These are phyloP conservation scores for Tolypocladium capitatum DNA, from an alignment of 2,329 filamentous ascomycete species.

Conservation along the genomic window DNA sequence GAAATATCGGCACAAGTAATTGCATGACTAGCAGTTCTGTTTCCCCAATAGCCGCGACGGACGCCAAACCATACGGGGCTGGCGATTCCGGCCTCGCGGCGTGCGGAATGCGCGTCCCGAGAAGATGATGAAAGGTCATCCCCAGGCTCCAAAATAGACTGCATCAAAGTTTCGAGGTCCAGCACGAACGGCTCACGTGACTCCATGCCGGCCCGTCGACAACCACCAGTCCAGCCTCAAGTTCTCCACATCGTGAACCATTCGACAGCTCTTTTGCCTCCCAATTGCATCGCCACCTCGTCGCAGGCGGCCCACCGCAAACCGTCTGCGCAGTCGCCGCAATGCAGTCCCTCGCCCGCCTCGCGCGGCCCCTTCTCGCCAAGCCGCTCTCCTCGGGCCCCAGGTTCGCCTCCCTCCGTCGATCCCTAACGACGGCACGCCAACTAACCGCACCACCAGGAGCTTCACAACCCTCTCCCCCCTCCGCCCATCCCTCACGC, in stretches of 20 bases:
- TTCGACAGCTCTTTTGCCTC: neutral
- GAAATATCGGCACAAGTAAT: no score
- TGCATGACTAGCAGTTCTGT: no score
- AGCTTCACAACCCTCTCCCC: slow-evolving; percentile 35
- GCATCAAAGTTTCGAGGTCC: no score
- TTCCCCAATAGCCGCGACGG: no score
- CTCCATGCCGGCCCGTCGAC: no score
- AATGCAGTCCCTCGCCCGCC: slow-evolving; percentile 17
- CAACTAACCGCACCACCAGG: slow-evolving; percentile 13
- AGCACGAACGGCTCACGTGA: no score
- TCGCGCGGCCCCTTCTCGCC: slow-evolving; percentile 15
- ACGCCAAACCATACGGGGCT: no score
- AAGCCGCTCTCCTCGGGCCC: slow-evolving; percentile 11
- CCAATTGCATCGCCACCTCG: neutral
- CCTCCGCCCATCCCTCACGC: slow-evolving; percentile 33
- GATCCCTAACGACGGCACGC: neutral
- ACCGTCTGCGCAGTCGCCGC: neutral
- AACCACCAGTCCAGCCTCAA: neutral
- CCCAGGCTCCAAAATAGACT: no score
- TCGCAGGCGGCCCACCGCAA: neutral
- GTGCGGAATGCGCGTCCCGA: no score
- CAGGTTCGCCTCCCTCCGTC: slow-evolving; percentile 7
- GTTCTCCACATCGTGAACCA: neutral
- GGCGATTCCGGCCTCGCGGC: no score
- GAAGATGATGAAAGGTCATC: no score